phyloP scores from a whole-genome alignment of 768 basidiomycete genomes.

The Auriculariales sp. region DNA sequence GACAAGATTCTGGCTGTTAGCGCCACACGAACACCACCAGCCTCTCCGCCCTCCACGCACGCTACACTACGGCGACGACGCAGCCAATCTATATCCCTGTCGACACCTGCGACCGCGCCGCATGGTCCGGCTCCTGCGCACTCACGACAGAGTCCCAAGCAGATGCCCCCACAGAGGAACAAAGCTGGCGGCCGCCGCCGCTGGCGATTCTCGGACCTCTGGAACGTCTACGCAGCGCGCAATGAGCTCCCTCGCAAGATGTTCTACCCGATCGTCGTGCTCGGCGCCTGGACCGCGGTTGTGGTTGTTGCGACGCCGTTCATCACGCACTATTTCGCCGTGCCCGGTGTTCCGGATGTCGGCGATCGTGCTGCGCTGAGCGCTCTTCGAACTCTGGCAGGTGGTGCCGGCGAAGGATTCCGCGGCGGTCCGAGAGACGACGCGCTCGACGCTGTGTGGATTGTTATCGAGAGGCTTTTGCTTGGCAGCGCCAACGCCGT shows the following conservation, averaged over 20 bases:
- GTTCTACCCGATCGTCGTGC: slow-evolving; percentile 18
- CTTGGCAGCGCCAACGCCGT: not conserved
- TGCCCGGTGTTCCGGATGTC: slow-evolving; percentile 52
- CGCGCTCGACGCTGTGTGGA: not conserved
- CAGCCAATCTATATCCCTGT: not conserved
- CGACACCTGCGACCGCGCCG: slow-evolving; percentile 3
- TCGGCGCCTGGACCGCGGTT: slow-evolving; percentile 6
- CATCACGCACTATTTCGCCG: slow-evolving; percentile 32
- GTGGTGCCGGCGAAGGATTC: slow-evolving; percentile 29
- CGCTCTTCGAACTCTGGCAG: slow-evolving; percentile 54
- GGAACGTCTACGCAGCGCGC: not conserved
- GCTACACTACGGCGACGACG: not conserved
- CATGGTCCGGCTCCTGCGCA: too few relatives aligned
- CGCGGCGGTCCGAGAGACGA: not conserved
- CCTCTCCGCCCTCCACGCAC: not conserved
- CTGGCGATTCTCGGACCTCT: slow-evolving; percentile 10
- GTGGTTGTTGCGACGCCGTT: slow-evolving; percentile 11
- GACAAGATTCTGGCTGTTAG: slow-evolving; percentile 48
- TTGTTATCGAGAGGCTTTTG: not conserved
- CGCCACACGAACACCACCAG: slow-evolving; percentile 1
- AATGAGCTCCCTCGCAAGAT: not conserved
- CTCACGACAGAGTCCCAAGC: not conserved
- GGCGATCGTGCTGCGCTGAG: slow-evolving; percentile 70
- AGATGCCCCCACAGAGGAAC: not conserved
- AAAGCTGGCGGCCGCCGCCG: slow-evolving; percentile 9